These are phyloP conservation scores for Acanthochlamys bracteata DNA, from an alignment of 106 monocot species.

Conservation along the genomic window DNA sequence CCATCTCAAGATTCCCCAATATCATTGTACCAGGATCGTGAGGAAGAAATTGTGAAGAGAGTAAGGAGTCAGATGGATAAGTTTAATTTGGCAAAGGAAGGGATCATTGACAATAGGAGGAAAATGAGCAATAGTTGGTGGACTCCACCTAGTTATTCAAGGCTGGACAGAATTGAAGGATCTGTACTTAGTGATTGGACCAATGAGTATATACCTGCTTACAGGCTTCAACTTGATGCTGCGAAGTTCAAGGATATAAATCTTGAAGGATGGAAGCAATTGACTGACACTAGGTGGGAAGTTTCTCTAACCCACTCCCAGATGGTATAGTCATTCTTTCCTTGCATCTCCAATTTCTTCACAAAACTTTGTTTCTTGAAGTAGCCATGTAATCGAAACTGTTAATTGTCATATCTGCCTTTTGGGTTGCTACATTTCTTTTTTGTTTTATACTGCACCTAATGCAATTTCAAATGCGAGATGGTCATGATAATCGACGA, in stretches of 20 bases:
- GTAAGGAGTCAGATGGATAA: conserved; percentile 27
- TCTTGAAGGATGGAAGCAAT: conserved; percentile 56
- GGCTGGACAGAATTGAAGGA: conserved; percentile 34
- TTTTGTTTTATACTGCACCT: no score
- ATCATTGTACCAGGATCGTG: conserved; percentile 38
- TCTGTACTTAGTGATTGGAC: conserved; percentile 39
- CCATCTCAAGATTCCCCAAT: conserved; percentile 52
- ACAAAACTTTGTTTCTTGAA: no score
- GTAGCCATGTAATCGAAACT: no score
- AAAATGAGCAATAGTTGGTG: conserved; percentile 36
- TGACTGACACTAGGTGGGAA: conserved; percentile 69
- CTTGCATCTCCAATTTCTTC: conserved; percentile 12
- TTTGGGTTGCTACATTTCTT: no score
- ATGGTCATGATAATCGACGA: no score
- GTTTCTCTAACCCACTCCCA: conserved; percentile 86
- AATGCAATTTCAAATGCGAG: no score
- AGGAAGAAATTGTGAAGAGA: conserved; percentile 29
- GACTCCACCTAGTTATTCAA: conserved; percentile 27
- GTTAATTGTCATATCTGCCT: no score
- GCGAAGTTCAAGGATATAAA: conserved; percentile 41
- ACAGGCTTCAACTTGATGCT: conserved; percentile 60
- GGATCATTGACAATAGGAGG: background rate
- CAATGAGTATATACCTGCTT: conserved; percentile 62
- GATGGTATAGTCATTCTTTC: conserved; percentile 70
- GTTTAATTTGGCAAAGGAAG: conserved; percentile 22